A percentile compares a stretch with the other conserved stretches of the same genome.
These are phyloP conservation scores for Raddia distichophylla DNA, from an alignment of 176 grass and related monocot genomes.

Conservation along the genomic window DNA sequence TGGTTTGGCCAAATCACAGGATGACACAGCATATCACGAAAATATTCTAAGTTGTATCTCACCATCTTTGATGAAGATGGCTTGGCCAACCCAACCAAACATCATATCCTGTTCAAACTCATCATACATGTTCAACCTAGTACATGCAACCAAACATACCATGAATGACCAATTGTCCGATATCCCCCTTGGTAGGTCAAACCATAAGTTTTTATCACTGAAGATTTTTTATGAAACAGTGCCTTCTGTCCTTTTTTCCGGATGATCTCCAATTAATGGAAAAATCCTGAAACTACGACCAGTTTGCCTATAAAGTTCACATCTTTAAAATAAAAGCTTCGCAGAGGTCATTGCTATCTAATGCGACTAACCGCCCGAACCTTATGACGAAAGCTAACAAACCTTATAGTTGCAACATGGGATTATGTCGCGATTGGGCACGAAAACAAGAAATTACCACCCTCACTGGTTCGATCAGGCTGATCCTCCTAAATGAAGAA, in stretches of 20 bases:
- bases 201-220: not conserved
- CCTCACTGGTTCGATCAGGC: not conserved
- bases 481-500: not conserved
- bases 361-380: not conserved
- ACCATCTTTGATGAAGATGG: no score
- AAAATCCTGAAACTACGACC: constrained; percentile 17
- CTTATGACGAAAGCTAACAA: not conserved
- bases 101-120: no score
- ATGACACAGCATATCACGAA: no score
- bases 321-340: not conserved
- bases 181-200: constrained; percentile 5
- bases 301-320: not conserved
- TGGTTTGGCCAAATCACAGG: no score
- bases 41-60: no score
- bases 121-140: no score
- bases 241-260: not conserved
- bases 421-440: not conserved
- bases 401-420: not conserved
- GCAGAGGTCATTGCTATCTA: not conserved
- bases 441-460: not conserved
- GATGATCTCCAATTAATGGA: constrained; percentile 24
- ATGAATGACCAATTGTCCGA: not conserved
- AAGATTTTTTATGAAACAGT: not conserved
- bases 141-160: no score
- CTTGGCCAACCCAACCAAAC: no score